A percentile compares a stretch with the other conserved stretches of the same genome.
phyloP scores from a whole-genome alignment of 768 basidiomycete genomes.

The Calocybe indica region DNA sequence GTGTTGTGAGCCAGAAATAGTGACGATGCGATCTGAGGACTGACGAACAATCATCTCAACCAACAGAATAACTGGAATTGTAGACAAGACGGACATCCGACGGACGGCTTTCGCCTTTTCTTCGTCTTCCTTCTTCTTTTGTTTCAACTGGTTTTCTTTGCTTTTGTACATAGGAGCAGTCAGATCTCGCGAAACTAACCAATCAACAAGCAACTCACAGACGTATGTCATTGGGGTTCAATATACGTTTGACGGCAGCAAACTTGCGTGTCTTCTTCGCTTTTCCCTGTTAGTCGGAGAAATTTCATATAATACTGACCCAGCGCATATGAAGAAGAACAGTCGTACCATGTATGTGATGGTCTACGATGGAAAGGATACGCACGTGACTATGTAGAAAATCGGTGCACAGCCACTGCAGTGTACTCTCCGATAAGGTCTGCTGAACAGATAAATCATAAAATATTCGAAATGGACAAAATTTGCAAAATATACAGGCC shows the following conservation, averaged over 20 bases:
- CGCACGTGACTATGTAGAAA: no score
- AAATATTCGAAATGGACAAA: no score
- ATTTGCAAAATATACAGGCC: no score
- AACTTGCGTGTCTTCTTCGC: conserved; percentile 95
- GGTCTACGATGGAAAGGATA: no score
- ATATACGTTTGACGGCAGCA: conserved; percentile 86
- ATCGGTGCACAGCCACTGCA: no score
- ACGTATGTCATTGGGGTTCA: conserved; percentile 91
- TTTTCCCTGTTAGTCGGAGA: conserved; percentile 51
- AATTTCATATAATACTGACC: no score
- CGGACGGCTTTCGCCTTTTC: conserved; percentile 74
- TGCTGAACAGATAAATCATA: no score
- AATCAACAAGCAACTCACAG: conserved; percentile 47
- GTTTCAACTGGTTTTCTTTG: conserved; percentile 90
- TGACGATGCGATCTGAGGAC: conserved; percentile 83
- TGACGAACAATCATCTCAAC: conserved; percentile 20
- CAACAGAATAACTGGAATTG: conserved; percentile 1
- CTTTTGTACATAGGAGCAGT: conserved; percentile 33
- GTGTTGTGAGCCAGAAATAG: conserved; percentile 94
- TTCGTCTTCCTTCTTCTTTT: conserved; percentile 78
- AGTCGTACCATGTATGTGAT: no score
- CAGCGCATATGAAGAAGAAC: no score
- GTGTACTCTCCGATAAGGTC: no score
- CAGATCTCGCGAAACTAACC: neutral
- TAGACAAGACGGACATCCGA: conserved; percentile 56